Evolutionary conservation across 1,284 basidiomycete genomes (phyloP).

Genomic region (Cystobasidiaceae sp.): DNA sequence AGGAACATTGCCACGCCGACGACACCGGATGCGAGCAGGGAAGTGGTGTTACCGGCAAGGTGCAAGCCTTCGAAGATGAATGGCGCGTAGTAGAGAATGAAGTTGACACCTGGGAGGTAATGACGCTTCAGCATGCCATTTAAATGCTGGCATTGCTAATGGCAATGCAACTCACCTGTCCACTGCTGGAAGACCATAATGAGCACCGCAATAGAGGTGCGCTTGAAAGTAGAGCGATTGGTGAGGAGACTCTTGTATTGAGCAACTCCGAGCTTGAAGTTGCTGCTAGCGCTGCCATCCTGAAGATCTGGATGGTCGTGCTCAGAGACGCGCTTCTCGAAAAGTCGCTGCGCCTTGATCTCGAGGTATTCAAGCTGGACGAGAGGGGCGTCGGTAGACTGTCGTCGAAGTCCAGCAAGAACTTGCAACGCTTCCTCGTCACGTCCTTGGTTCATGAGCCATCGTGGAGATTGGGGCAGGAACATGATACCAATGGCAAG

Average conservation of each 20-base stretch:
- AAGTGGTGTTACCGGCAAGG: constrained; percentile 31
- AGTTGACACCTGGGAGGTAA: constrained; percentile 40
- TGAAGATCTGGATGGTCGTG: constrained; percentile 40
- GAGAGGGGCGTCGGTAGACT: constrained; percentile 26
- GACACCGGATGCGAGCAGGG: constrained; percentile 28
- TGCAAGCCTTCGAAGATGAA: constrained; percentile 31
- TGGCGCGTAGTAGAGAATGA: constrained; percentile 38
- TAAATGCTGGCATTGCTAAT: neutral
- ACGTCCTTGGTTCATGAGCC: constrained; percentile 23
- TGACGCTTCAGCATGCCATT: neutral
- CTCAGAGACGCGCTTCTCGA: constrained; percentile 36
- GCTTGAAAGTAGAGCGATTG: constrained; percentile 42
- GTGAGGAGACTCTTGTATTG: constrained; percentile 41
- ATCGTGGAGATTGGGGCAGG: constrained; percentile 21
- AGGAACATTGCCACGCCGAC: constrained; percentile 29
- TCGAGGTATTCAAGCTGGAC: constrained; percentile 30
- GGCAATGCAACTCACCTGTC: neutral
- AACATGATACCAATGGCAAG: constrained; percentile 30
- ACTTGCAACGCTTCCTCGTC: constrained; percentile 28
- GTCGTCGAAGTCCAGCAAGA: constrained; percentile 24
- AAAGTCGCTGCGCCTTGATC: constrained; percentile 22
- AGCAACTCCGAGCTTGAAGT: constrained; percentile 39
- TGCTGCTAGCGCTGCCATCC: constrained; percentile 37
- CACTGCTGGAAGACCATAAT: constrained; percentile 44
- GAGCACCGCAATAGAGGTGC: constrained; percentile 41